phyloP scores from a whole-genome alignment of 306 rosid species.

The Boehmeria nivea region DNA sequence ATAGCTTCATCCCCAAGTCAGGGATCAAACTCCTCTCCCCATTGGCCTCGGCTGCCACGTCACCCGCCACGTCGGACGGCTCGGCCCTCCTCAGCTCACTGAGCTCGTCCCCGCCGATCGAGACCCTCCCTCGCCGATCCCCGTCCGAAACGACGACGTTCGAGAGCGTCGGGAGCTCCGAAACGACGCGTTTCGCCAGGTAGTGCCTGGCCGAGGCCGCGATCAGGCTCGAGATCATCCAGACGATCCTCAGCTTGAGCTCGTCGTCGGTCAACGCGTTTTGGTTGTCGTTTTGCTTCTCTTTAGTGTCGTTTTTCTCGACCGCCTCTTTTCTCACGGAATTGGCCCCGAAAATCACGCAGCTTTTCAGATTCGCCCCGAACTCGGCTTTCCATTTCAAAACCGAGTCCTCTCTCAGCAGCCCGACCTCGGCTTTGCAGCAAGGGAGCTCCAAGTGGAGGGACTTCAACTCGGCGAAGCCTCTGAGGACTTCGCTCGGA shows the following conservation, averaged over 20 bases:
- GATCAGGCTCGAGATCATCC: constrained; percentile 32
- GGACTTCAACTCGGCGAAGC: constrained; percentile 13
- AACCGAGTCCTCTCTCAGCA: constrained; percentile 12
- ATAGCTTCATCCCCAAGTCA: constrained; percentile 29
- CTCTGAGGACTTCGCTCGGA: constrained; percentile 22
- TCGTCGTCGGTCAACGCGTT: constrained; percentile 19
- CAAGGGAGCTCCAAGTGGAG: constrained; percentile 23
- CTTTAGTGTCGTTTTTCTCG: neutral
- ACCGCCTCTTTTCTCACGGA: constrained; percentile 23
- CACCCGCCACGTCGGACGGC: neutral
- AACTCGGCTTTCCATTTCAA: constrained; percentile 40
- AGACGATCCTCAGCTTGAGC: constrained; percentile 18
- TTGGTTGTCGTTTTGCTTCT: constrained; percentile 7
- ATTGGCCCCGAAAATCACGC: constrained; percentile 31
- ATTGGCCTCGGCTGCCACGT: neutral
- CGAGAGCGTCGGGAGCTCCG: constrained; percentile 18
- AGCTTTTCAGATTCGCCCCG: constrained; percentile 25
- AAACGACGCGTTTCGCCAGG: constrained; percentile 28
- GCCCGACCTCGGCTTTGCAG: constrained; percentile 15
- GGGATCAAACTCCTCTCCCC: constrained; percentile 27
- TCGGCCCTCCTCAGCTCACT: constrained; percentile 26
- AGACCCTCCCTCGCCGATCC: constrained; percentile 24
- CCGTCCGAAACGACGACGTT: constrained; percentile 26
- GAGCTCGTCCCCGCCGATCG: constrained; percentile 26
- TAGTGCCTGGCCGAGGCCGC: constrained; percentile 41